phyloP scores from a whole-genome alignment of 176 grass and related monocot genomes.

The Musa itinerans region DNA sequence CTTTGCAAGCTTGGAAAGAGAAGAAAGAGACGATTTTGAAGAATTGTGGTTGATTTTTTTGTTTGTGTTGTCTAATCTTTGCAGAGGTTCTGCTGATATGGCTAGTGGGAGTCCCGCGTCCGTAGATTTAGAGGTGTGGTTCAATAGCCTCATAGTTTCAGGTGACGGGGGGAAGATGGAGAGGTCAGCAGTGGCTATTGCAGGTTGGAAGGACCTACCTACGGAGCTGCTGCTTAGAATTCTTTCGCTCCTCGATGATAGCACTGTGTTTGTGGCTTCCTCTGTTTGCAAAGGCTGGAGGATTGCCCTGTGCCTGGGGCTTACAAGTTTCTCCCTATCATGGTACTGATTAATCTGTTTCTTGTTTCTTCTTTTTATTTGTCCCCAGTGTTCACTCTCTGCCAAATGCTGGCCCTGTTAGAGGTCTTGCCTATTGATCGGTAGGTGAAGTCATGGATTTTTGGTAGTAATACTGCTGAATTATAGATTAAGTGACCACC shows the following conservation, averaged over 20 bases:
- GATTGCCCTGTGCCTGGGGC: slow-evolving; percentile 4
- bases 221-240: slow-evolving; percentile 4
- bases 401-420: no score
- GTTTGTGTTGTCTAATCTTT: not conserved
- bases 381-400: not conserved
- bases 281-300: slow-evolving; percentile 12
- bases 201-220: slow-evolving; percentile 12
- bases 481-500: no score
- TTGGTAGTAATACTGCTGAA: no score
- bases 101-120: not conserved
- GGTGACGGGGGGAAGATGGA: not conserved
- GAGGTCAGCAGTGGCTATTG: not conserved
- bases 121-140: slow-evolving; percentile 4
- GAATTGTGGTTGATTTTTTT: not conserved
- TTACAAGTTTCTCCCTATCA: slow-evolving; percentile 10
- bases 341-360: slow-evolving; percentile 3
- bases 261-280: slow-evolving; percentile 3
- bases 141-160: not conserved
- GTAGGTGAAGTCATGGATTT: not conserved
- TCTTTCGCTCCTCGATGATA: slow-evolving; percentile 5
- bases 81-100: not conserved
- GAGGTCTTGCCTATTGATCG: not conserved
- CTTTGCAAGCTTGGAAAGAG: not conserved
- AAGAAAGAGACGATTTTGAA: not conserved
- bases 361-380: not conserved